Base-by-base conservation (phyloP, 441 rosid genomes). In the Euphorbia corollata region DNA sequence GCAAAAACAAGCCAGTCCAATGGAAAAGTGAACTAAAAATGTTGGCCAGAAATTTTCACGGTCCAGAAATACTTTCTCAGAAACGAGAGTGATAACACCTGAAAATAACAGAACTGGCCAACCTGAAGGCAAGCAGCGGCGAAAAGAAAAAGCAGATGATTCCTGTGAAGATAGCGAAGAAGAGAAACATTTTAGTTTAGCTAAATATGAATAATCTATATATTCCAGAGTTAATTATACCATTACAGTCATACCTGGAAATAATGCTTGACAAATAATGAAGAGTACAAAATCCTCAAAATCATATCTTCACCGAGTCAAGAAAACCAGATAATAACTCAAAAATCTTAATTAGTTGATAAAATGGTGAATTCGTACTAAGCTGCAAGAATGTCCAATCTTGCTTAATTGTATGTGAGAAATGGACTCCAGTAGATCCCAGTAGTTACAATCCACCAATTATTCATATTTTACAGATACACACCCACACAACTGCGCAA, bases 1-100 rank as follows among this genome's bases (percentile, higher is more conserved):
- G 86, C 88, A 85, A 77, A 94, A 82, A 81, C 90, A 88, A 59
- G 83, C 24, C 34, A 86, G 73, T 50, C 98, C 97, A 0, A 87
- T 55, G 59, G 73, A 80, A 45, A 90, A 83, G 76, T 90, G 98
- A 69, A 84, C 45, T 16, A 75, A 74, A 76, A 92, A 86, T 22
- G 92, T 79, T 20, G 77, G 81, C 92, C 87, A 86, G 73, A 91
- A 89, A 50, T 82, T 82, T 73, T 81, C 79, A 30, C 27, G 82
- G 73, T 89, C 86, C 59, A 87, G 83, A 75, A 84, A 73, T 3
- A 79, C 62, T 70, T 74, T 87, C 84, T 93, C 94, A 4, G 93
- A 86, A 63, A 81, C 48, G 78, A 82, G 83, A 45, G 96, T 89
- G 24, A 74, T 70, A 59, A 75, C 72, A 61, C 92, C 77, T 5